A percentile compares a stretch with the other conserved stretches of the same genome.
These are phyloP conservation scores for Smithsoniella earleae DNA, from an alignment of 163 green algal species.

Conservation along the genomic window DNA sequence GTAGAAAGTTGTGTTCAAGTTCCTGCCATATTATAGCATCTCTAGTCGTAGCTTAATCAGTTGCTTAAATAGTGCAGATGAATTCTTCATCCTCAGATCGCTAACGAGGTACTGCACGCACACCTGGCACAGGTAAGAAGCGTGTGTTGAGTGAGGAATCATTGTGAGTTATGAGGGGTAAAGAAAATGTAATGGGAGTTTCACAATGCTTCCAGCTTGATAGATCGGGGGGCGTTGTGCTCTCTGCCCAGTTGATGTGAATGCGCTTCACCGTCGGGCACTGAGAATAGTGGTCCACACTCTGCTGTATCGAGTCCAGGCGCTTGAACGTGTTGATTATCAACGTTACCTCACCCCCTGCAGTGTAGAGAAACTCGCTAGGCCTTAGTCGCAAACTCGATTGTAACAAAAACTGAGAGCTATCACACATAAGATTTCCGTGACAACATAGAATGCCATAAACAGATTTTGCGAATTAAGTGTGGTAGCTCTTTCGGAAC, in stretches of 20 bases:
- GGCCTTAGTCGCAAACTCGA: no score
- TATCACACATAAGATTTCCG: no score
- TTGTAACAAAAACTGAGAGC: no score
- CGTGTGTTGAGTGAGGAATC: slow-evolving; percentile 18
- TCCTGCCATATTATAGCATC: no score
- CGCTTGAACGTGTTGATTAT: slow-evolving; percentile 15
- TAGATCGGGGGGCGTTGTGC: background rate
- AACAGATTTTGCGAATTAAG: background rate
- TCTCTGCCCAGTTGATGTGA: slow-evolving; percentile 14
- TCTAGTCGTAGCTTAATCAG: no score
- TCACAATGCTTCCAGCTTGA: background rate
- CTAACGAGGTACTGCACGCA: background rate
- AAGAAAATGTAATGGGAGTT: background rate
- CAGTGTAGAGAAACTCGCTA: no score
- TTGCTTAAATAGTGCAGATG: no score
- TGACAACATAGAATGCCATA: no score
- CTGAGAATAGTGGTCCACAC: background rate
- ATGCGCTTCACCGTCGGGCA: background rate
- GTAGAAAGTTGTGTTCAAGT: no score
- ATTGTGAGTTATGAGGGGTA: slow-evolving; percentile 4
- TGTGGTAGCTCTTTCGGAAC: background rate
- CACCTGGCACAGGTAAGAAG: slow-evolving; percentile 1
- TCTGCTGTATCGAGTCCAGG: background rate
- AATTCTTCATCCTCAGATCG: no score
- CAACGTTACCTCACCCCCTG: background rate